Percentiles rank a stretch among this genome's conserved stretches.
phyloP scores from a whole-genome alignment of 2,329 filamentous ascomycete genomes.

The Cryphonectria japonica region DNA sequence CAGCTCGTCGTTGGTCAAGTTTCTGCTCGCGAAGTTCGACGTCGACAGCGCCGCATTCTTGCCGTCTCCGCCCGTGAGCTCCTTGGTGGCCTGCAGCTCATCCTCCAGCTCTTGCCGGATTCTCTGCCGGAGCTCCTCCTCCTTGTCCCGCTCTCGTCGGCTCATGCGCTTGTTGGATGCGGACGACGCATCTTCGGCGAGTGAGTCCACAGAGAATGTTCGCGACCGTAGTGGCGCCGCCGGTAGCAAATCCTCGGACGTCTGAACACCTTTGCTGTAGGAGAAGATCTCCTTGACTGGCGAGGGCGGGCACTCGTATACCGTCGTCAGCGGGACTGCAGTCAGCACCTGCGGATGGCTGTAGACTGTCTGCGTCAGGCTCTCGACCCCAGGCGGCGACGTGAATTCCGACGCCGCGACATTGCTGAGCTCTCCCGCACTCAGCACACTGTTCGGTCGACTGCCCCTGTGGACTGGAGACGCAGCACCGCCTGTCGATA shows the following conservation, averaged over 20 bases:
- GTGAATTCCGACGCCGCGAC: constrained; percentile 65
- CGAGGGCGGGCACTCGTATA: constrained; percentile 79
- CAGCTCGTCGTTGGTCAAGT: constrained; percentile 82
- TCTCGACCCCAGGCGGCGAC: constrained; percentile 49
- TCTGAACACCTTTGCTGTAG: constrained; percentile 97
- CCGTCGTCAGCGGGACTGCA: constrained; percentile 72
- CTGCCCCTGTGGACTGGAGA: constrained; percentile 73
- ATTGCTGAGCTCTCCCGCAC: constrained; percentile 78
- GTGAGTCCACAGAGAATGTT: constrained; percentile 60
- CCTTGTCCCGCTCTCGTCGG: constrained; percentile 76
- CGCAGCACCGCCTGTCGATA: constrained; percentile 63
- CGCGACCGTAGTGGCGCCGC: constrained; percentile 53
- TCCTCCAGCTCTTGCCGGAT: constrained; percentile 90
- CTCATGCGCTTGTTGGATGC: constrained; percentile 75
- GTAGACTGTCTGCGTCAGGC: constrained; percentile 35
- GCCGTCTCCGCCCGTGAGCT: constrained; percentile 57
- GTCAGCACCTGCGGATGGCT: constrained; percentile 69
- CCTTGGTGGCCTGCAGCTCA: constrained; percentile 76
- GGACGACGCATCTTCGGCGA: constrained; percentile 64
- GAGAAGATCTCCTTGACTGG: constrained; percentile 84
- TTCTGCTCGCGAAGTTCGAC: constrained; percentile 75
- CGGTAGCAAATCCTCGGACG: constrained; percentile 72
- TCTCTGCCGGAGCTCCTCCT: constrained; percentile 86
- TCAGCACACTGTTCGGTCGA: constrained; percentile 84
- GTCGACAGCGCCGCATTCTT: constrained; percentile 47